phyloP scores from a whole-genome alignment of 176 grass and related monocot species.

The Zoysia japonica region DNA sequence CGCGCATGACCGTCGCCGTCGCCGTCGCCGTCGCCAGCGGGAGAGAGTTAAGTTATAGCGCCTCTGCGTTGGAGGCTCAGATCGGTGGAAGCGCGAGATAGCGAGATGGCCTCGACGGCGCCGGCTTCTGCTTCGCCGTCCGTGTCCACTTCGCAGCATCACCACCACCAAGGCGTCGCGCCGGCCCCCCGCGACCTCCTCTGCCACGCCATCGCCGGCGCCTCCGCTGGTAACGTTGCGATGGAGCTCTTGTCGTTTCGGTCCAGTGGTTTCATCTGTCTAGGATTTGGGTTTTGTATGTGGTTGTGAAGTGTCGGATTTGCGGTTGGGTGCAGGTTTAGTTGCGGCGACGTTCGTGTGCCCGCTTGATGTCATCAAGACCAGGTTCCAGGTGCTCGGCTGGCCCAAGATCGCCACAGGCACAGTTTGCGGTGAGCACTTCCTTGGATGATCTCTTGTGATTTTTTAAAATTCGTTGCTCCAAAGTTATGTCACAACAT shows the following conservation, averaged over 20 bases:
- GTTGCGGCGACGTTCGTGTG: constrained; percentile 97
- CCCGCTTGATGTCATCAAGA: constrained; percentile 97
- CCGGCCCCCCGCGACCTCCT: constrained; percentile 52
- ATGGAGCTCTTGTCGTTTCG: background rate
- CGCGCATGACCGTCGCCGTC: too few relatives aligned
- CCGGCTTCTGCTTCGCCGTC: constrained; percentile 13
- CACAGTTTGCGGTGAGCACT: constrained; percentile 51
- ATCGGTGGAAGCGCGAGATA: constrained; percentile 21
- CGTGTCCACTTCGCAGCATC: constrained; percentile 10
- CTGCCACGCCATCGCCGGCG: constrained; percentile 70
- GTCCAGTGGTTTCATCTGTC: background rate
- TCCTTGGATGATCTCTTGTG: background rate
- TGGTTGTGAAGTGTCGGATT: background rate
- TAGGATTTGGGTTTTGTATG: background rate
- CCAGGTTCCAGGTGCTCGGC: constrained; percentile 93
- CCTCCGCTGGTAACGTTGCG: constrained; percentile 65
- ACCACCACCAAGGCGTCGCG: constrained; percentile 33
- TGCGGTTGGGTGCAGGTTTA: constrained; percentile 48
- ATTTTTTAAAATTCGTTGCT: background rate
- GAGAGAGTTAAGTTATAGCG: background rate
- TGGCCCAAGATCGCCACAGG: constrained; percentile 48
- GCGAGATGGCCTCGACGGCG: constrained; percentile 50
- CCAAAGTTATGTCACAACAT: background rate
- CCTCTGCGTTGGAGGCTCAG: background rate
- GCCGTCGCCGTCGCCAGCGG: background rate